Evolutionary conservation across 2,329 filamentous ascomycete species (phyloP).

Genomic region (Beauveria caledonica): DNA sequence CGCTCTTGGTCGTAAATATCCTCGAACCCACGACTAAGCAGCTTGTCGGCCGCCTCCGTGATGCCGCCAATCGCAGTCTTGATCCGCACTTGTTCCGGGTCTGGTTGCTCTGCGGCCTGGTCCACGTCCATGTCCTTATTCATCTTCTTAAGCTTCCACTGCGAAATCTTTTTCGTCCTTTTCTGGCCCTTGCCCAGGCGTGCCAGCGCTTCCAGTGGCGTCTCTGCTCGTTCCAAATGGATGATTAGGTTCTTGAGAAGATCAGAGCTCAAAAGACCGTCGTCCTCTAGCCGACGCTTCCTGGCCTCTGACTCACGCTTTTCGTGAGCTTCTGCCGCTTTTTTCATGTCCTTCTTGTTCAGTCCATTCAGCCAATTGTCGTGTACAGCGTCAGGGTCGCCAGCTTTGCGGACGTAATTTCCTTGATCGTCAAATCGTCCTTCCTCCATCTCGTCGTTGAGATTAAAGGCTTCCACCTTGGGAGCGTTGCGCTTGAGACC

Average conservation of each 20-base stretch:
- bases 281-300: constrained; percentile 63
- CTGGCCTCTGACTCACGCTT: constrained; percentile 72
- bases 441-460: constrained; percentile 83
- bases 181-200: constrained; percentile 63
- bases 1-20: constrained; percentile 91
- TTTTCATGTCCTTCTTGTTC: constrained; percentile 88
- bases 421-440: constrained; percentile 85
- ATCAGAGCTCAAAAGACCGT: constrained; percentile 65
- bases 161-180: constrained; percentile 51
- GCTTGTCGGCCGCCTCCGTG: constrained; percentile 80
- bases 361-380: constrained; percentile 89
- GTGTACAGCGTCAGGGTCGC: constrained; percentile 81
- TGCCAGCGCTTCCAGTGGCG: constrained; percentile 77
- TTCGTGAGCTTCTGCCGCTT: constrained; percentile 78
- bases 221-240: constrained; percentile 72
- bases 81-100: constrained; percentile 60
- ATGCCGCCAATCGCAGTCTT: constrained; percentile 71
- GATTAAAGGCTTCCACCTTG: constrained; percentile 93
- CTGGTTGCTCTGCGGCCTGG: constrained; percentile 55
- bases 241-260: constrained; percentile 65
- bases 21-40: constrained; percentile 72
- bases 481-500: constrained; percentile 89
- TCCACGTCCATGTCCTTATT: constrained; percentile 59
- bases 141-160: constrained; percentile 64
- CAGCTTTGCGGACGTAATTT: constrained; percentile 85